These are phyloP conservation scores for Starmera amethionina DNA, from an alignment of 805 yeast species.

Conservation along the genomic window DNA sequence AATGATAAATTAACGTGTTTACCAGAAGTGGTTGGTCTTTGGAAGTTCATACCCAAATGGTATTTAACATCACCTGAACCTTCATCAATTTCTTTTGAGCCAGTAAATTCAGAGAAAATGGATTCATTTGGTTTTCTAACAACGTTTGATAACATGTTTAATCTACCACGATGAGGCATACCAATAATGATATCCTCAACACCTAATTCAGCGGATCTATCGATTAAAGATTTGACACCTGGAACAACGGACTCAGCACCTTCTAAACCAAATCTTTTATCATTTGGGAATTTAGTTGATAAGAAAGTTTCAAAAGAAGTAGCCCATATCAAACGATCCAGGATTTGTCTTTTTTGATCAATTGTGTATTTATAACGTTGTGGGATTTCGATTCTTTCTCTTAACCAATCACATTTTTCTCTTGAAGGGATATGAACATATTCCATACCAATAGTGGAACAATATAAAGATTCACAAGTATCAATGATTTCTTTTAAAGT, in stretches of 20 bases:
- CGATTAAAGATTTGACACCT: conserved; percentile 93
- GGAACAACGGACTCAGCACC: conserved; percentile 97
- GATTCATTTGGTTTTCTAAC: conserved; percentile 98
- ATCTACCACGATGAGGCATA: conserved; percentile 99
- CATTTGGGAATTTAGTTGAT: conserved; percentile 94
- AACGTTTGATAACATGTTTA: conserved; percentile 94
- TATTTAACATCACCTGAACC: conserved; percentile 99
- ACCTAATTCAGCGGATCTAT: conserved; percentile 85
- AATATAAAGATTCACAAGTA: conserved; percentile 76
- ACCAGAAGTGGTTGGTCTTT: conserved; percentile 98
- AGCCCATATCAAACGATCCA: conserved; percentile 96
- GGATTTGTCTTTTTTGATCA: conserved; percentile 91
- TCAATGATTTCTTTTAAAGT: conserved; percentile 70
- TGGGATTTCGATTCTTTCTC: conserved; percentile 93
- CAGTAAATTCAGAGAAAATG: conserved; percentile 91
- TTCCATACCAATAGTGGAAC: conserved; percentile 86
- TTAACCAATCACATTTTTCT: conserved; percentile 95
- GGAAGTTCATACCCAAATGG: conserved; percentile 98
- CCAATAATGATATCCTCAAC: conserved; percentile 95
- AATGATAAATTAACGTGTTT: conserved; percentile 86
- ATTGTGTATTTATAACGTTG: conserved; percentile 69
- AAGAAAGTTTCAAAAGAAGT: conserved; percentile 88
- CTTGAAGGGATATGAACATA: conserved; percentile 95
- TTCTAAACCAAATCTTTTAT: conserved; percentile 96
- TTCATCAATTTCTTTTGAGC: conserved; percentile 83